Base-by-base conservation (phyloP, 1,284 basidiomycete species). In the Leccinum proximum region DNA sequence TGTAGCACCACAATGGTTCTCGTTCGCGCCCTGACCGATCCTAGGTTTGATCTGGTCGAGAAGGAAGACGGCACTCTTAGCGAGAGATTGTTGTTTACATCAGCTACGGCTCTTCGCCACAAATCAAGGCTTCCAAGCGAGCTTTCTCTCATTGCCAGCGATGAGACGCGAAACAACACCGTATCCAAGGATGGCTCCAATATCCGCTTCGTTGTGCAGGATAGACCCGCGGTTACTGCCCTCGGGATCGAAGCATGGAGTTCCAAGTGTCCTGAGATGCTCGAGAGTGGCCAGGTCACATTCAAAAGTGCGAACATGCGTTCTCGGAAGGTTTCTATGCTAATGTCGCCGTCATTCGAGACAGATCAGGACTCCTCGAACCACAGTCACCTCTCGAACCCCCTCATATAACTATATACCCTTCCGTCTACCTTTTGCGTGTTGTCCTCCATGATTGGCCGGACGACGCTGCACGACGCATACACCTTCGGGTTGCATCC, bases 391-490 rank as follows among this genome's bases (percentile, higher is more conserved):
- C 71, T 11, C 65, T 69, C 48, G 71, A 68, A 4, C 64, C 64
- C n/a, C 65, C 65, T 18, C 76, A 75, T 18, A 14, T 64, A 6
- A 71, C 80, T 38, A 77, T 69, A 64, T 69, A 83, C 58, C 82
- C 88, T 5, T 82, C 87, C 0, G 82, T 91, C 26, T 91, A 87
- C 72, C 77, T 91, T 22, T 79, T 92, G 58, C 84, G 89, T 18
- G 87, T 88, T 9, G 82, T 91, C 59, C 79, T 88, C 22, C 89
- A 91, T 68, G 89, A 92, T 70, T 92, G 89, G 89, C 86, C 89
- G 0, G 86, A 91, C 67, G 78, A 78, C 3, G 82, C 81, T 68
- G 88, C 86, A 8, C 78, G 80, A 30, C 76, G 75, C 48, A 84
- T 87, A 62, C 75, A 79, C 13, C 77, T 87, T 40, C 77, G 85